Evolutionary conservation across 345 rosid genomes (phyloP), one percentile per base, ranked within the genome.

Genomic region (Eucalyptus cladocalyx): DNA sequence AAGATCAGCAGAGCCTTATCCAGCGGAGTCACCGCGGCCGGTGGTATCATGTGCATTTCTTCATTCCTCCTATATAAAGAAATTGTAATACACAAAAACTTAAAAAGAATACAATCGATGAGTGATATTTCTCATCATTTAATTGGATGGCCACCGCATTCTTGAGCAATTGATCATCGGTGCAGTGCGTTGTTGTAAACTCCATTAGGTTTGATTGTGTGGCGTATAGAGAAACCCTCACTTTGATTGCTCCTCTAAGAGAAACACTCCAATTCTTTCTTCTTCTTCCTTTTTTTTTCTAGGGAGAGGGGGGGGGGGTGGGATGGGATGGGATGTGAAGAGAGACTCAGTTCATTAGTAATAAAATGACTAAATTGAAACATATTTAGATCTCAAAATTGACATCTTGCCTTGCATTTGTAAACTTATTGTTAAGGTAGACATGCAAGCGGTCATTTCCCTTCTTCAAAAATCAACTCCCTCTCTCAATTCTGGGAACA

Each of bases 401-500:
- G 34, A 14, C 69, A 28, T 62, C 32, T 28, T 6, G 0, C 16
- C n/a, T 30, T 0, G 1, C 69, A 62, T 62, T 62, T 62, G 34
- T 30, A 62, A 62, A 28, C 69, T 62, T 30, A 62, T 12, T 28
- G 1, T 62, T 14, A 30, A 62, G 32, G 9, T 62, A 28, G 69
- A 62, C 1, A 28, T 28, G 32, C 34, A 62, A 62, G 34, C 1
- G 9, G 1, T 30, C n/a, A 62, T 62, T 62, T 62, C 17, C 69
- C 69, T 62, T 62, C 34, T 62, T 30, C 69, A 28, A 28, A 60
- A 60, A 60, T 60, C 8, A 60, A 60, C 69, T 60, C 8, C 69
- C 4, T 12, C 69, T 6, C 69, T 60, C 9, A 28, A 60, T 60
- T 62, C 0, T 62, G 0, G 17, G 1, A 32, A 6, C 8, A 62